phyloP scores from a whole-genome alignment of 1,284 basidiomycete species.

The Peniophora sp. region DNA sequence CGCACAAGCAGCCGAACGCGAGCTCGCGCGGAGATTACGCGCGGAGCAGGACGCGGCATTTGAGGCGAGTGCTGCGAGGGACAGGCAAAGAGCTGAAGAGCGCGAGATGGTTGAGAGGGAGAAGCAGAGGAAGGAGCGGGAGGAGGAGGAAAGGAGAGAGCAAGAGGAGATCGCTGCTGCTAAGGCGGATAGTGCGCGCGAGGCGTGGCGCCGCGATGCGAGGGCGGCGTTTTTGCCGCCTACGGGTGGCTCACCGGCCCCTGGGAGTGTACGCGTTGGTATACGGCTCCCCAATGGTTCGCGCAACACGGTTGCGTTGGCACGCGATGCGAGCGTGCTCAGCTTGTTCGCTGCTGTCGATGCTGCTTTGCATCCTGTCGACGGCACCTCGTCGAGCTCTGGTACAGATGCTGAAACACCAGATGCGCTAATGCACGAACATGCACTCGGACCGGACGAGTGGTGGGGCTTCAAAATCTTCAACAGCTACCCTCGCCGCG shows the following conservation, averaged over 20 bases:
- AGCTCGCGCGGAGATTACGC: slow-evolving; percentile 52
- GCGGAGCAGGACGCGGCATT: slow-evolving; percentile 83
- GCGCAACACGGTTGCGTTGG: slow-evolving; percentile 53
- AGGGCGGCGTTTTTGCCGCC: slow-evolving; percentile 29
- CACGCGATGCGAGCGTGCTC: slow-evolving; percentile 42
- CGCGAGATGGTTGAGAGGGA: slow-evolving; percentile 38
- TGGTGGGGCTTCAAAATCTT: slow-evolving; percentile 73
- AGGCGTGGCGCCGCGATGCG: slow-evolving; percentile 42
- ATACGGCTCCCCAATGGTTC: slow-evolving; percentile 62
- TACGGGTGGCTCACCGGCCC: slow-evolving; percentile 21
- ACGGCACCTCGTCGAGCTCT: slow-evolving; percentile 10
- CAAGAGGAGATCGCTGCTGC: slow-evolving; percentile 24
- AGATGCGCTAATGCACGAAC: slow-evolving; percentile 31
- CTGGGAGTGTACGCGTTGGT: slow-evolving; percentile 44
- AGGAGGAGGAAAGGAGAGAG: slow-evolving; percentile 22
- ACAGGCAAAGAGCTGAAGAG: slow-evolving; percentile 59
- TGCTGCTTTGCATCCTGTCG: slow-evolving; percentile 34
- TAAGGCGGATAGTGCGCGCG: background rate
- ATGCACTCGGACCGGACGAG: slow-evolving; percentile 29
- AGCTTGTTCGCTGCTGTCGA: slow-evolving; percentile 68
- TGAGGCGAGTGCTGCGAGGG: slow-evolving; percentile 54
- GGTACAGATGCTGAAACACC: slow-evolving; percentile 18
- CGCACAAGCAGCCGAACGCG: slow-evolving; percentile 47
- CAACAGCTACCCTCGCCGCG: slow-evolving; percentile 61
- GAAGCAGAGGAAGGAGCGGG: slow-evolving; percentile 19